phyloP scores from a whole-genome alignment of 2,329 filamentous ascomycete species.

The Xylaria sp. region DNA sequence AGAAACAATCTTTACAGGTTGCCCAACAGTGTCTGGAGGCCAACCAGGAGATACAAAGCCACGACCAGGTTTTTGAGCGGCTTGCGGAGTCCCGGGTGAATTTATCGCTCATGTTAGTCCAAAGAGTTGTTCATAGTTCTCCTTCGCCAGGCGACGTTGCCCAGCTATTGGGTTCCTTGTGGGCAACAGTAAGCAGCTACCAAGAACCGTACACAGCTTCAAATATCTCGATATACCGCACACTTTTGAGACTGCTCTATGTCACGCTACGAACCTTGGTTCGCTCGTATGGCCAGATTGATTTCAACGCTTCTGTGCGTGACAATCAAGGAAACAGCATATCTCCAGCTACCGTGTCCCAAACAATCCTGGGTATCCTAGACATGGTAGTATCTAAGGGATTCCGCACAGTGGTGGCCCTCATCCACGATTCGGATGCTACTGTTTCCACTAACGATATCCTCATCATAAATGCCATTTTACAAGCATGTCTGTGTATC shows the following conservation, averaged over 20 bases:
- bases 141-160: slow-evolving; percentile 62
- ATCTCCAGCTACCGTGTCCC: slow-evolving; percentile 60
- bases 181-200: slow-evolving; percentile 63
- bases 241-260: slow-evolving; percentile 84
- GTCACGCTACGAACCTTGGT: slow-evolving; percentile 77
- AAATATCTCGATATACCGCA: slow-evolving; percentile 78
- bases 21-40: slow-evolving; percentile 80
- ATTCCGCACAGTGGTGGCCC: slow-evolving; percentile 81
- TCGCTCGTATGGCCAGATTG: slow-evolving; percentile 44
- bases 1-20: slow-evolving; percentile 77
- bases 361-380: slow-evolving; percentile 80
- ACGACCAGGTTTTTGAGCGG: slow-evolving; percentile 83
- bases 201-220: slow-evolving; percentile 63
- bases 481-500: slow-evolving; percentile 84
- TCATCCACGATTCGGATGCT: slow-evolving; percentile 79
- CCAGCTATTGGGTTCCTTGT: slow-evolving; percentile 61
- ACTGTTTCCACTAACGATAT: slow-evolving; percentile 81
- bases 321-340: slow-evolving; percentile 47
- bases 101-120: slow-evolving; percentile 82
- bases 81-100: slow-evolving; percentile 81
- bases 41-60: slow-evolving; percentile 76
- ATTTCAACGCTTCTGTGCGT: slow-evolving; percentile 39
- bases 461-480: slow-evolving; percentile 83
- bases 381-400: slow-evolving; percentile 82
- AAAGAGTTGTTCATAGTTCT: slow-evolving; percentile 74